These are phyloP conservation scores for Canavalia ensiformis DNA, from an alignment of 306 rosid species.

Conservation along the genomic window DNA sequence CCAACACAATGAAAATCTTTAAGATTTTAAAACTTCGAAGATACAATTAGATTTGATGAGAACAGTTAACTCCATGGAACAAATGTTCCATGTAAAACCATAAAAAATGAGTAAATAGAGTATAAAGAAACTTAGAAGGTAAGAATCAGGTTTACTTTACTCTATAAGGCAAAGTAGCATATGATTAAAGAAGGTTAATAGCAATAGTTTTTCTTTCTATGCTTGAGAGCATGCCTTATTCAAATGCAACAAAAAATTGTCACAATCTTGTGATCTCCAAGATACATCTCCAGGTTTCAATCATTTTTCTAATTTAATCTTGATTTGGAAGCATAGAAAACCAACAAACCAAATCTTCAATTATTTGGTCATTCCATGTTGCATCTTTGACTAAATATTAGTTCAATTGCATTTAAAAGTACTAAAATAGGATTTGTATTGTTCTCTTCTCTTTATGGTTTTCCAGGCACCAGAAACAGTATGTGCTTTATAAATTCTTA, in stretches of 20 bases:
- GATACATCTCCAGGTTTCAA: not conserved
- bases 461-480: not conserved
- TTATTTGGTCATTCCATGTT: not conserved
- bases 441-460: slow-evolving; percentile 1
- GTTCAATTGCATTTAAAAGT: not conserved
- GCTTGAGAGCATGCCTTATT: slow-evolving; percentile 1
- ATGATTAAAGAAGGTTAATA: slow-evolving; percentile 13
- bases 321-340: not conserved
- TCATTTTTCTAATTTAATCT: not conserved
- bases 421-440: not conserved
- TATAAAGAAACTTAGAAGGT: not conserved
- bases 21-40: slow-evolving; percentile 8
- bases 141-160: not conserved
- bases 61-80: not conserved
- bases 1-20: slow-evolving; percentile 16
- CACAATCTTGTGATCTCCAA: not conserved
- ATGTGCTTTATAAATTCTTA: slow-evolving; percentile 15
- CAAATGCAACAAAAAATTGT: slow-evolving; percentile 16
- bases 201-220: slow-evolving; percentile 11
- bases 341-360: slow-evolving; percentile 20
- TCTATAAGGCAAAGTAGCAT: not conserved
- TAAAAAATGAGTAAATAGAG: slow-evolving; percentile 23
- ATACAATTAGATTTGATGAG: slow-evolving; percentile 6
- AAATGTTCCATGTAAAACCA: slow-evolving; percentile 17
- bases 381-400: not conserved